phyloP scores from a whole-genome alignment of 1,284 basidiomycete genomes.

The Apiotrichum domesticum region DNA sequence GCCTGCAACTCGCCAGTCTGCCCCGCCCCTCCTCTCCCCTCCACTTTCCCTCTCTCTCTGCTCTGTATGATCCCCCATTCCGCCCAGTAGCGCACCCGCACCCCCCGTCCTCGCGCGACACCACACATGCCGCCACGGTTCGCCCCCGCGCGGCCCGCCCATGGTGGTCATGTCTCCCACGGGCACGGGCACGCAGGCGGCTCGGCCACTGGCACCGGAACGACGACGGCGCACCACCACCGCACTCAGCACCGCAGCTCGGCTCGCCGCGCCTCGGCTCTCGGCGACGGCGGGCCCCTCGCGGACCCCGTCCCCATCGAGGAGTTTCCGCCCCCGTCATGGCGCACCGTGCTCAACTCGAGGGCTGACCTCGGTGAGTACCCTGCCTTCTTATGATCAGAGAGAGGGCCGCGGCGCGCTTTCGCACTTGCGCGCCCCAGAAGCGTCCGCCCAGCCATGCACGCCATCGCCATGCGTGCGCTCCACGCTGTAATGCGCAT shows the following conservation, averaged over 20 bases:
- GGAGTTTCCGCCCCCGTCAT: conserved; percentile 41
- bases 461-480: too few relatives aligned
- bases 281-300: conserved; percentile 10
- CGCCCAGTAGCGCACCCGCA: not conserved
- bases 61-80: not conserved
- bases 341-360: conserved; percentile 40
- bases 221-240: not conserved
- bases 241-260: not conserved
- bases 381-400: not conserved
- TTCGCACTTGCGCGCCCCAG: too few relatives aligned
- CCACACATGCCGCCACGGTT: conserved; percentile 7
- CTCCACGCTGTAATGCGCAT: too few relatives aligned
- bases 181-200: conserved; percentile 1
- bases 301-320: conserved; percentile 34
- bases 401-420: too few relatives aligned
- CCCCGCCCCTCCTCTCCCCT: not conserved
- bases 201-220: not conserved
- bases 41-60: not conserved
- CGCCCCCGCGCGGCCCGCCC: conserved; percentile 6
- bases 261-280: conserved; percentile 7
- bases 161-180: not conserved
- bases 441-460: too few relatives aligned
- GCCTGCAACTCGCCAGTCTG: not conserved
- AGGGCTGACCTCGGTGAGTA: conserved; percentile 42
- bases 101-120: not conserved